Evolutionary conservation across 345 rosid species (phyloP), one percentile per base, ranked within the genome.

Genomic region (Acer campestre): DNA sequence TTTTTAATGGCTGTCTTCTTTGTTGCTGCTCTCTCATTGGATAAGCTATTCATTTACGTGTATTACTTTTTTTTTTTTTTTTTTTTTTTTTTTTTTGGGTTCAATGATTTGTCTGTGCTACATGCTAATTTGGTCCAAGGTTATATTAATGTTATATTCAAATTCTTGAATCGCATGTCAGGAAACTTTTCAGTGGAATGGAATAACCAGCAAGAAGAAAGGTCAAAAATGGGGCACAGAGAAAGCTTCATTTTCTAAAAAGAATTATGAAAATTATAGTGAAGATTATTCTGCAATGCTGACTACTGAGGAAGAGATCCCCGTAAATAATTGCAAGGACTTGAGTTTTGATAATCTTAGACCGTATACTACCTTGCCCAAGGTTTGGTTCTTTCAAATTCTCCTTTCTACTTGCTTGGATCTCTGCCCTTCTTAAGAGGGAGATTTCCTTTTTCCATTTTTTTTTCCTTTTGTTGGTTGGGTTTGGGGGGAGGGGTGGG

Each of bases 201-300:
- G 98, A 77, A 84, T 80, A 80, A 93, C 88, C 80, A 92, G 93
- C 83, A 97, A 97, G 86, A 97, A 85, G 89, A 94, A 84, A 83
- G 97, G 97, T 44, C 97, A 97, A 82, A 94, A 93, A 79, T 94
- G 99, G 98, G 98, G 98, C 53, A 86, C 51, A 75, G 93, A 93
- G 83, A 94, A 89, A 81, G 76, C 79, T 62, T 79, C 86, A 61
- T 84, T 82, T 53, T 72, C 79, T 38, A 89, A 87, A 86, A 70
- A 84, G 87, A 85, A 70, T 48, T 51, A 81, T 78, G 81, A 67
- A 79, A 83, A 75, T 83, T 76, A 80, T 56, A 73, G 75, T 85
- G 86, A 88, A 79, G 85, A 87, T 62, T 68, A 53, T 75, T 73
- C 88, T 68, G 81, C 74, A 78, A 75, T 62, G 61, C 84, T 64